These are phyloP conservation scores for Gaeumannomyces tritici DNA, from an alignment of 2,329 filamentous ascomycete species.

Conservation along the genomic window DNA sequence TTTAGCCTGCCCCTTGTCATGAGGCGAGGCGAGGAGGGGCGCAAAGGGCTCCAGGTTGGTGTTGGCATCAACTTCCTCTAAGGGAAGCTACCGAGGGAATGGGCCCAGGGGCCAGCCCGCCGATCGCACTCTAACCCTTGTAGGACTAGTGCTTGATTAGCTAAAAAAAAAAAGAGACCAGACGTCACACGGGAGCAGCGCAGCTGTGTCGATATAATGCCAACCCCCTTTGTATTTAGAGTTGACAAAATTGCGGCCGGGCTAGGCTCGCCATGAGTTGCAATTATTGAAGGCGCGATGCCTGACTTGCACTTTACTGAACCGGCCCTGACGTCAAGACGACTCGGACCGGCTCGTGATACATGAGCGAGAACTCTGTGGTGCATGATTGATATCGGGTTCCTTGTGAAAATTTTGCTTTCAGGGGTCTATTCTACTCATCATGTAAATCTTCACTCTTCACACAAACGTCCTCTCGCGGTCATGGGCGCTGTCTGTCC, in stretches of 20 bases:
- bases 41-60: slow-evolving; percentile 91
- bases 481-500: background rate
- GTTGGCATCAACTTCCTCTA: slow-evolving; percentile 94
- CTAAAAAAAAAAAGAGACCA: background rate
- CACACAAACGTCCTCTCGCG: too few species aligned
- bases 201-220: background rate
- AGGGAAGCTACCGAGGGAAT: background rate
- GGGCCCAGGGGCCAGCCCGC: too few species aligned
- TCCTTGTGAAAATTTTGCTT: too few species aligned
- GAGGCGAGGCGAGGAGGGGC: slow-evolving; percentile 72
- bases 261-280: background rate
- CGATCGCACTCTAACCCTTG: background rate
- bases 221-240: background rate
- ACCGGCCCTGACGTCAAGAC: too few species aligned
- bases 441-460: too few species aligned
- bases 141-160: background rate
- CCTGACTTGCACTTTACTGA: too few species aligned
- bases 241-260: too few species aligned
- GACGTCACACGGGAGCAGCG: background rate
- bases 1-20: slow-evolving; percentile 81
- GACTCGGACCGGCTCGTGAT: too few species aligned
- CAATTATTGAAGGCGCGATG: too few species aligned
- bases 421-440: too few species aligned
- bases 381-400: too few species aligned
- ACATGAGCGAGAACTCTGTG: too few species aligned